A percentile compares a stretch with the other conserved stretches of the same genome.
Evolutionary conservation across 495 filamentous ascomycete species (phyloP).

Genomic region (Elaphomyces granulatus): DNA sequence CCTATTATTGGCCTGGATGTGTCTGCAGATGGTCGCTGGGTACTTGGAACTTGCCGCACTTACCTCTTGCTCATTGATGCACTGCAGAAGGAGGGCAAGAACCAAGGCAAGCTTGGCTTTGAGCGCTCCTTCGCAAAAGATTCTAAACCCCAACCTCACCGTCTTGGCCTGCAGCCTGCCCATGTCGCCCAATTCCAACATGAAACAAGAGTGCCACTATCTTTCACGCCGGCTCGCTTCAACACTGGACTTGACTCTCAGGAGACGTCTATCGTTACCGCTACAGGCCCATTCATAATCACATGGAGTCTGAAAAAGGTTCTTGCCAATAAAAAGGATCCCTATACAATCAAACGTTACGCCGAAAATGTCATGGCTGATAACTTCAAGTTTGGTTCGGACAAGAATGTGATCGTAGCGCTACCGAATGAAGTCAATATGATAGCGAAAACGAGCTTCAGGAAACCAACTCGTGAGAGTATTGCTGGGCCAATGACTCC

Average conservation of each 20-base stretch:
- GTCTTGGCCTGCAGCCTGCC: slow-evolving; percentile 69
- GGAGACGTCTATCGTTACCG: slow-evolving; percentile 88
- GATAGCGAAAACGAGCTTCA: slow-evolving; percentile 72
- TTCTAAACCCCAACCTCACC: slow-evolving; percentile 81
- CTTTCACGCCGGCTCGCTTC: slow-evolving; percentile 85
- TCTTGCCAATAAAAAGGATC: slow-evolving; percentile 58
- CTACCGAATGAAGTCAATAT: slow-evolving; percentile 96
- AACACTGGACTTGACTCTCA: slow-evolving; percentile 70
- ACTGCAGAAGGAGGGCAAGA: slow-evolving; percentile 83
- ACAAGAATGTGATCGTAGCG: slow-evolving; percentile 96
- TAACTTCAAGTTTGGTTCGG: slow-evolving; percentile 91
- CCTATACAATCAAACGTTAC: slow-evolving; percentile 94
- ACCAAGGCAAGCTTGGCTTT: slow-evolving; percentile 94
- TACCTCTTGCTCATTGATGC: slow-evolving; percentile 90
- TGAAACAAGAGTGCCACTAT: slow-evolving; percentile 72
- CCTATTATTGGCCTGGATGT: slow-evolving; percentile 91
- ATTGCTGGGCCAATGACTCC: slow-evolving; percentile 55
- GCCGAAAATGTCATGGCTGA: slow-evolving; percentile 93
- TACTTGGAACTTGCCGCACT: slow-evolving; percentile 86
- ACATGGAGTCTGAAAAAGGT: slow-evolving; percentile 94
- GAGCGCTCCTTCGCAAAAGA: slow-evolving; percentile 88
- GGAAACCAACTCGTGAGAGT: slow-evolving; percentile 82
- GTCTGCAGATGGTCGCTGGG: slow-evolving; percentile 86
- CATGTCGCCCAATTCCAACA: slow-evolving; percentile 96
- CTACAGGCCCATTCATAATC: slow-evolving; percentile 94